Conservation (phyloP, 495 filamentous ascomycete species). For the Oleoguttula mirabilis region DNA sequence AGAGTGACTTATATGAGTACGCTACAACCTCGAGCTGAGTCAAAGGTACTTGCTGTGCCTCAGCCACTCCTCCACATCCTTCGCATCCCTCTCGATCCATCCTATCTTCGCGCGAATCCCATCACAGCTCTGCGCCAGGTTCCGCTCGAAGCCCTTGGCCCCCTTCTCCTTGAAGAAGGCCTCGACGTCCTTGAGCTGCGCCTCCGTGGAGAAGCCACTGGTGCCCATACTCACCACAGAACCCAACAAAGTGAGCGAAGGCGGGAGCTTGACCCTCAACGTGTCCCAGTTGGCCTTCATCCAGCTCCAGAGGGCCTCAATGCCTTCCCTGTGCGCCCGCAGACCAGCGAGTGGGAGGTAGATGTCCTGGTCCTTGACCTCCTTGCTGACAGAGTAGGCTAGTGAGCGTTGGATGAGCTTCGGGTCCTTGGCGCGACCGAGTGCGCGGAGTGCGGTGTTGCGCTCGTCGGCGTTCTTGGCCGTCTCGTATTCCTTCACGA, state of each 20-base stretch:
- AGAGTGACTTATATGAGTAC: too few relatives aligned
- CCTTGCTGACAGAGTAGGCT: slow-evolving; percentile 56
- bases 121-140: slow-evolving; percentile 50
- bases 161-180: slow-evolving; percentile 70
- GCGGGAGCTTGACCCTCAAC: slow-evolving; percentile 66
- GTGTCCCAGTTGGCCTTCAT: slow-evolving; percentile 76
- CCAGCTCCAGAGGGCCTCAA: slow-evolving; percentile 71
- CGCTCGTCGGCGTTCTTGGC: slow-evolving; percentile 87
- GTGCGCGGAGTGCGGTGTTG: slow-evolving; percentile 80
- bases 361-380: slow-evolving; percentile 92
- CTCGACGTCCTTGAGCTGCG: slow-evolving; percentile 62
- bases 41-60: slow-evolving; percentile 46
- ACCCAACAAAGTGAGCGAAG: slow-evolving; percentile 72
- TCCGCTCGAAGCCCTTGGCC: slow-evolving; percentile 58
- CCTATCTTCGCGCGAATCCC: slow-evolving; percentile 46
- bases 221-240: slow-evolving; percentile 75
- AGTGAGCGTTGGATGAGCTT: slow-evolving; percentile 74
- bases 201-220: slow-evolving; percentile 62
- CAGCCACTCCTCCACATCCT: slow-evolving; percentile 51
- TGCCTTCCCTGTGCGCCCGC: slow-evolving; percentile 63
- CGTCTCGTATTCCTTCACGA: slow-evolving; percentile 71
- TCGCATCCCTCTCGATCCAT: slow-evolving; percentile 50
- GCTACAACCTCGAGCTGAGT: too few relatives aligned
- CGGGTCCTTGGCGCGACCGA: slow-evolving; percentile 67
- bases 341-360: slow-evolving; percentile 77